phyloP scores from a whole-genome alignment of 495 filamentous ascomycete genomes.

The Rhypophila decipiens region DNA sequence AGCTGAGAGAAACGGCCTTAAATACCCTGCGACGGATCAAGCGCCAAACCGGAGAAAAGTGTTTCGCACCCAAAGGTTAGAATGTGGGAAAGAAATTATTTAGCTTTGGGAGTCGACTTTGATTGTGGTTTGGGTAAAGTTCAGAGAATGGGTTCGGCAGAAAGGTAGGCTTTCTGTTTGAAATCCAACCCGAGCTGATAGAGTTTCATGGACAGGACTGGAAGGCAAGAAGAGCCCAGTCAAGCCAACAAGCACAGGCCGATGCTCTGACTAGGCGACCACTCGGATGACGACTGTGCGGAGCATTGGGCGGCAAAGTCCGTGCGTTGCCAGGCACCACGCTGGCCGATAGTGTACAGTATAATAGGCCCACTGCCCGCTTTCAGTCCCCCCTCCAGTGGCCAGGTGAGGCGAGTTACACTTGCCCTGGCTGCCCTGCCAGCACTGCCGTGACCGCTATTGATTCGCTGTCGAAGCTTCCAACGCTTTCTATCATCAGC shows the following conservation, averaged over 20 bases:
- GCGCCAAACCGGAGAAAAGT: not conserved
- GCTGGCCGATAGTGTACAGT: conserved; percentile 4
- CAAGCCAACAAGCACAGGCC: conserved; percentile 4
- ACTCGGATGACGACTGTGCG: conserved; percentile 33
- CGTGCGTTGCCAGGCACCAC: conserved; percentile 20
- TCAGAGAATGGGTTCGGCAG: conserved; percentile 3
- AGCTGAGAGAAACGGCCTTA: not conserved
- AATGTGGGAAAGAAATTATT: too few species aligned
- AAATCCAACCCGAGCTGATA: conserved; percentile 7
- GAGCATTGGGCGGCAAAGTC: conserved; percentile 30
- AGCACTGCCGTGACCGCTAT: too few species aligned
- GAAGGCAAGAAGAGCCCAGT: conserved; percentile 15
- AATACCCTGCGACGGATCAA: not conserved
- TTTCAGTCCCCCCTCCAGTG: too few species aligned
- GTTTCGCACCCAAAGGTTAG: not conserved
- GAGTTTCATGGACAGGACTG: conserved; percentile 7
- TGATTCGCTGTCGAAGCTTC: conserved; percentile 12
- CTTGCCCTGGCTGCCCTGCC: too few species aligned
- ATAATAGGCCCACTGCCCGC: conserved; percentile 1
- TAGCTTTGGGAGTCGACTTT: conserved; percentile 3
- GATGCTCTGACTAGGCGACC: conserved; percentile 22
- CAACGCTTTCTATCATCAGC: conserved; percentile 13
- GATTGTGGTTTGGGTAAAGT: not conserved
- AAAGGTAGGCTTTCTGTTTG: conserved; percentile 2
- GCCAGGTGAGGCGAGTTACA: not conserved